Base-by-base conservation (phyloP, 2,329 filamentous ascomycete genomes). In the Emericellopsis atlantica region DNA sequence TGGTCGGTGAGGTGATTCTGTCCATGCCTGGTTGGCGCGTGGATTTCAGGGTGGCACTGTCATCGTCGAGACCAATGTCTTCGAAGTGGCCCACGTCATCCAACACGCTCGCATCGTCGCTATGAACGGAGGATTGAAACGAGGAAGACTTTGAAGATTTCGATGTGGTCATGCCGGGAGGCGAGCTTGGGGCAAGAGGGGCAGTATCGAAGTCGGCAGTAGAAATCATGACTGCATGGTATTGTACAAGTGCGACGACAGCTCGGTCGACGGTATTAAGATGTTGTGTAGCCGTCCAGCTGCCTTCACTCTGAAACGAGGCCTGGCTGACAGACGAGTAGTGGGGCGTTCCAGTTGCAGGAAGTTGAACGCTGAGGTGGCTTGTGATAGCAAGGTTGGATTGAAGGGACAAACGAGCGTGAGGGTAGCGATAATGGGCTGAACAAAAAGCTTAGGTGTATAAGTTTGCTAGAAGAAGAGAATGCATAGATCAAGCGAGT, bases 141-240 rank as follows among this genome's bases (percentile, higher is more conserved):
- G 87, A 94, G 5, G 86, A 93, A 23, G 87, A 88, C 62, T 92
- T 93, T 48, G 86, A 94, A 46, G 86, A 92, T 61, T 90, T 93
- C 49, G 67, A 63, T 38, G 83, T 86, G 64, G 94, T 78, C 53
- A 86, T 84, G 40, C 59, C 59, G 10, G 59, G 59, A 38, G 60
- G 26, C 26, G 26, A 63, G 37, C 51, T 57, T 39, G 59, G 60
- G 40, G 56, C 58, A 37, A 54, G 46, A 41, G 57, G 50, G 50
- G 47, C 45, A 45, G 47, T 51, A 43, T 43, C 41, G 24, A 22
- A 23, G 14, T 42, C 40, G 18, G 24, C 12, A 21, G 24, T 15
- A 33, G 26, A 24, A 15, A 42, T 42, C 40, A 42, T 42, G 26
- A 15, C 40, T 32, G 40, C 40, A 42, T 42, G 14, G 32, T 32